A percentile compares a stretch with the other conserved stretches of the same genome.
Conservation (phyloP, 768 basidiomycete genomes). For the Gyrodon lividus region DNA sequence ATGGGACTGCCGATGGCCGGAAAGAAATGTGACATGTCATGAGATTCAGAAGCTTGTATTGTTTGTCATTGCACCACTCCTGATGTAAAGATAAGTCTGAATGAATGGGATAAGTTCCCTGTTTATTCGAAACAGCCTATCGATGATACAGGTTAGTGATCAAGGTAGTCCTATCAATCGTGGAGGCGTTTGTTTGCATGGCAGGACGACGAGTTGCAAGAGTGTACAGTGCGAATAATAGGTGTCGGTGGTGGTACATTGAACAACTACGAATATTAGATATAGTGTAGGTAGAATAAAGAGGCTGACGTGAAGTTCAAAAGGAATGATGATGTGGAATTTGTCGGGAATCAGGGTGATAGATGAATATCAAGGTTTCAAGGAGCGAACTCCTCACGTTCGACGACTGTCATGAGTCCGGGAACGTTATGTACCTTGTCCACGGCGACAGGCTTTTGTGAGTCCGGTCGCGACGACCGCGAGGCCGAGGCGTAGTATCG, state of each 20-base stretch:
- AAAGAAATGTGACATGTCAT: background rate
- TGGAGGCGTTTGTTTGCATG: background rate
- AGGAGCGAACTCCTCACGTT: conserved; percentile 34
- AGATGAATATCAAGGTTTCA: conserved; percentile 11
- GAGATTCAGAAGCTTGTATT: background rate
- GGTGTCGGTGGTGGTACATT: background rate
- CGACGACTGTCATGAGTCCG: conserved; percentile 73
- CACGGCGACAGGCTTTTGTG: conserved; percentile 60
- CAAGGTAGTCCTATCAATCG: background rate
- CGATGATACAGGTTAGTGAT: background rate
- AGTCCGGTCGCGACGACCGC: conserved; percentile 50
- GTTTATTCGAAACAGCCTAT: background rate
- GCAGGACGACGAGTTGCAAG: background rate
- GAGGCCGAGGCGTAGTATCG: conserved; percentile 61
- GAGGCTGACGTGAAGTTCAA: no score
- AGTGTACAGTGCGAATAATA: background rate
- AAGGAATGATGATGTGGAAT: conserved; percentile 3
- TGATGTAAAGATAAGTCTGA: background rate
- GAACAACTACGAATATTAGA: background rate
- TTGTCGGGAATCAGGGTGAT: background rate
- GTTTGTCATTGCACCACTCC: background rate
- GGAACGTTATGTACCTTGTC: conserved; percentile 61
- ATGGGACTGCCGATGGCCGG: background rate
- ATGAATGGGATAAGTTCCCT: background rate
- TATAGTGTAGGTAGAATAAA: background rate